Evolutionary conservation across 495 filamentous ascomycete species (phyloP), one percentile per base, ranked within the genome.

Genomic region (Penicillium pancosmium): DNA sequence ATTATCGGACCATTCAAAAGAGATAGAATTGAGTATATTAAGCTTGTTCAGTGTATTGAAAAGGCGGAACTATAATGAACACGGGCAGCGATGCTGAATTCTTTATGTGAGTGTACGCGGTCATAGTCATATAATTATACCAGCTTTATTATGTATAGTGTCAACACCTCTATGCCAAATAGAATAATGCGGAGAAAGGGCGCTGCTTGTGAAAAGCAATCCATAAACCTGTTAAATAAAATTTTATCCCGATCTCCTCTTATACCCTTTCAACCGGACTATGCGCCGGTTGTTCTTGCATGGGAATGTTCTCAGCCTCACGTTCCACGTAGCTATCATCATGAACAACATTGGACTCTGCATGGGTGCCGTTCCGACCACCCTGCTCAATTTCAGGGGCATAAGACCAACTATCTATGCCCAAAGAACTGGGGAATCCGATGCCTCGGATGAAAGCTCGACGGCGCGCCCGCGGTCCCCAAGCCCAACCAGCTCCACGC

Each of bases 381-480:
- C n/a, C 41, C 41, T 44, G 41, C 41, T 44, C 41, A 7, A 13
- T 10, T n/a, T 44, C 7, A 16, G 41, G 16, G 12, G 40, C 40
- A 55, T 59, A 66, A 19, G 67, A 52, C 74, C 74, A 79, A 36
- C 60, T 64, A 51, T 76, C 73, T 21, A 58, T 68, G 0, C 76
- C 78, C 36, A 76, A 63, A 53, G 80, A 70, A 52, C 72, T 78
- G 21, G 77, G 78, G 15, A 84, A 80, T 2, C 88, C 87, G 15
- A 90, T 65, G 3, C 85, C 84, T 4, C 80, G 84, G 73, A 86
- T 85, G 68, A 89, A 83, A 1, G 80, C 81, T 61, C 74, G 62
- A 10, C 60, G 61, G 8, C 50, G 60, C 34, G 70, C 74, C 41
- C 80, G 70, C 0, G 79, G 73, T 23, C 72, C 78, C 77, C 82